phyloP scores from a whole-genome alignment of 805 yeast genomes.

The Pichia occidentalis region DNA sequence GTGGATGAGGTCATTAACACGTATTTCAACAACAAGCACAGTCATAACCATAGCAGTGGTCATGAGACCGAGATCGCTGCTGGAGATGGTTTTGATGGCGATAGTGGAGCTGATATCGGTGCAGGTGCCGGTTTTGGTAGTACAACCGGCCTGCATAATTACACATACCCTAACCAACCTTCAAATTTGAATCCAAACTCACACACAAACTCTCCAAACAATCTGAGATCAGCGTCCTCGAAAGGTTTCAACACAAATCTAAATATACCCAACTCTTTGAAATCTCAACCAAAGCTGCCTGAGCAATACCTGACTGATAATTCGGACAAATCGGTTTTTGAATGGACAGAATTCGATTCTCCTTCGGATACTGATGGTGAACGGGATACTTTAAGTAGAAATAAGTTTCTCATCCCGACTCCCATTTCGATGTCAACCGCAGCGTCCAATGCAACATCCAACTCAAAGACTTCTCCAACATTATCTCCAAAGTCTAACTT shows the following conservation, averaged over 20 bases:
- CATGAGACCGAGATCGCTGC: too few species aligned
- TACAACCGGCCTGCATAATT: too few species aligned
- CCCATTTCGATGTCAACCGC: too few species aligned
- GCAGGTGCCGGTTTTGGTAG: too few species aligned
- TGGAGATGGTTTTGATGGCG: too few species aligned
- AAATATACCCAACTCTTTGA: constrained; percentile 14
- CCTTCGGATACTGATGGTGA: constrained; percentile 2
- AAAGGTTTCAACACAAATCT: not conserved
- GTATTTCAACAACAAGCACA: not conserved
- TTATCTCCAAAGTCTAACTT: constrained; percentile 9
- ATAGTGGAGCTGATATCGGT: too few species aligned
- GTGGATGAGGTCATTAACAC: constrained; percentile 32
- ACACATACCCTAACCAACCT: too few species aligned
- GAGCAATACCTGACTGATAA: constrained; percentile 14
- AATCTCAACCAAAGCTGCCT: constrained; percentile 15
- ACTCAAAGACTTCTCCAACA: constrained; percentile 2
- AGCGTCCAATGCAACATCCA: not conserved
- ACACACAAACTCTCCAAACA: too few species aligned
- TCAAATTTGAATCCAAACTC: too few species aligned
- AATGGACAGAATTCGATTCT: constrained; percentile 15
- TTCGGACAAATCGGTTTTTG: constrained; percentile 14
- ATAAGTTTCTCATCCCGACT: too few species aligned
- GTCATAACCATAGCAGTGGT: not conserved
- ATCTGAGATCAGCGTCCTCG: too few species aligned
- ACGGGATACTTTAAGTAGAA: not conserved